These are phyloP conservation scores for Phytophthora fragariaefolia DNA, from an alignment of 352 stramenopile genomes.

Conservation along the genomic window DNA sequence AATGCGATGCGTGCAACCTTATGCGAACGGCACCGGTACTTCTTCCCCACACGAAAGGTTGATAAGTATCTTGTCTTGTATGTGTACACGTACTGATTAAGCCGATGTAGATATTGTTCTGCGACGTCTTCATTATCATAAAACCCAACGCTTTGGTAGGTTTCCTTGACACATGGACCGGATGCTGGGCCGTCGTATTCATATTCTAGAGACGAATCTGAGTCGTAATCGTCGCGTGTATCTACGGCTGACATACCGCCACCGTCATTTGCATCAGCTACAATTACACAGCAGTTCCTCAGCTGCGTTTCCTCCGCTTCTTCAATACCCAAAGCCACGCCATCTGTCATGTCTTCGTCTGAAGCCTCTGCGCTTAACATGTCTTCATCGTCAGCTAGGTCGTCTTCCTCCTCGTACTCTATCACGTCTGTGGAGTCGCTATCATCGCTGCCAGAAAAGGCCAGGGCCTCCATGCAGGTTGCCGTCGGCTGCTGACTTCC, in stretches of 20 bases:
- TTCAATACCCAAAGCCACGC: too few relatives aligned
- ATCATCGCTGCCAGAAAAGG: background rate
- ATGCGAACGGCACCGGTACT: too few relatives aligned
- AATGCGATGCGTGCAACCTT: too few relatives aligned
- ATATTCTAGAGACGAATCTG: background rate
- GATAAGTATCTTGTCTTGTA: background rate
- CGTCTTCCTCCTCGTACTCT: background rate
- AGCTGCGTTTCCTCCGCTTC: background rate
- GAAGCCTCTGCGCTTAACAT: background rate
- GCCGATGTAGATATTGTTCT: background rate
- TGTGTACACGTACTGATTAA: background rate
- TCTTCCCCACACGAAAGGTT: background rate
- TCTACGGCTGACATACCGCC: background rate
- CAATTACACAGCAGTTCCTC: too few relatives aligned
- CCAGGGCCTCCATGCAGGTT: background rate
- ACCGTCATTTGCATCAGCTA: too few relatives aligned
- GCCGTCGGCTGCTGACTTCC: background rate
- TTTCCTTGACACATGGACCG: background rate
- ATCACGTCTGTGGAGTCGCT: background rate
- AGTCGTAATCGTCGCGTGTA: background rate
- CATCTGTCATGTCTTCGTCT: background rate
- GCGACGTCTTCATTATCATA: background rate
- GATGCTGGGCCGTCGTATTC: background rate
- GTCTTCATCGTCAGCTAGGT: background rate
- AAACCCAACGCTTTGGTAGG: background rate